Percentiles rank a stretch among this genome's conserved stretches.
These are phyloP conservation scores for Phaeosphaeriaceae sp. DNA, from an alignment of 2,329 filamentous ascomycete genomes.

Conservation along the genomic window DNA sequence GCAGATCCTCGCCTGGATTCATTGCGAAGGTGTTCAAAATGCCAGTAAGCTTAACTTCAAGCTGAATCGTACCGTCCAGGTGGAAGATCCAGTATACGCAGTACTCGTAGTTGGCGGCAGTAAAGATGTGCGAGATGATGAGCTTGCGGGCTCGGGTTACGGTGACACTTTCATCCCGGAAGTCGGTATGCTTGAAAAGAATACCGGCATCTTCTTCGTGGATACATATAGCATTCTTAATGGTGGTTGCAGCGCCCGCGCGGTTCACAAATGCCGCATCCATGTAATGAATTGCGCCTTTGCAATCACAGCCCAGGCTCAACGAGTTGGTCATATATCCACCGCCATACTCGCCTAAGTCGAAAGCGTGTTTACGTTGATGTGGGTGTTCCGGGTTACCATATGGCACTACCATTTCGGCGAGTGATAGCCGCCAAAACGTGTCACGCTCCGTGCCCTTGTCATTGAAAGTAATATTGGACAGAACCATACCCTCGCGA, in stretches of 20 bases:
- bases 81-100: conserved; percentile 88
- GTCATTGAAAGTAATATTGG: conserved; percentile 89
- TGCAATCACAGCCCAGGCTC: conserved; percentile 81
- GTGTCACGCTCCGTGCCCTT: conserved; percentile 75
- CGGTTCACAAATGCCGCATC: conserved; percentile 84
- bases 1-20: conserved; percentile 77
- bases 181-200: conserved; percentile 93
- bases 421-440: conserved; percentile 87
- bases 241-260: conserved; percentile 74
- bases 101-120: conserved; percentile 96
- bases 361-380: conserved; percentile 81
- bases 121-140: conserved; percentile 90
- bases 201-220: conserved; percentile 94
- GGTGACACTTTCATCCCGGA: conserved; percentile 85
- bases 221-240: conserved; percentile 95
- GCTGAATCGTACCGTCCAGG: conserved; percentile 89
- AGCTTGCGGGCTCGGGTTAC: conserved; percentile 87
- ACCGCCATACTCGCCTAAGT: conserved; percentile 80
- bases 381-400: conserved; percentile 81
- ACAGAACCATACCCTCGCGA: conserved; percentile 86
- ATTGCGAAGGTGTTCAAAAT: conserved; percentile 92
- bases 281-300: conserved; percentile 89
- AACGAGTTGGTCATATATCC: conserved; percentile 85
- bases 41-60: conserved; percentile 87
- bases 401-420: conserved; percentile 94